Conservation (phyloP, 768 basidiomycete genomes). For the Russula virescens region DNA sequence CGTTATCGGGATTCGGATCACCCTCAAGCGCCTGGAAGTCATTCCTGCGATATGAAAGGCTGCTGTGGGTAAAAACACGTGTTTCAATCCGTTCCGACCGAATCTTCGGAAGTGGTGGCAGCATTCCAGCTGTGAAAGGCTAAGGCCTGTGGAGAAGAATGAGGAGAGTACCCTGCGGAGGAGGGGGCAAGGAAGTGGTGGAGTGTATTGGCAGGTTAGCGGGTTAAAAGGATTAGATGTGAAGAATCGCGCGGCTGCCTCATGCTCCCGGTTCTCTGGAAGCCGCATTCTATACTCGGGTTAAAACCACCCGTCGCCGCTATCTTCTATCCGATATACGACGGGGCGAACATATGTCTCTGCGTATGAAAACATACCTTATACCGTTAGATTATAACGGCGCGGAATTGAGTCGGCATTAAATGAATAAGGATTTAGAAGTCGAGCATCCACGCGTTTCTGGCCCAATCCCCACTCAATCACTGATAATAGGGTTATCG, state of each 20-base stretch:
- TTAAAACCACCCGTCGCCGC: neutral
- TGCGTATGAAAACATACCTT: neutral
- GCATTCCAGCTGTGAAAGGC: neutral
- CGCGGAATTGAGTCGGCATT: neutral
- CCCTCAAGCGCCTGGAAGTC: neutral
- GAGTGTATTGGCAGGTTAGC: neutral
- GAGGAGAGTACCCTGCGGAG: neutral
- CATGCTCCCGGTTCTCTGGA: constrained; percentile 1
- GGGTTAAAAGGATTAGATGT: neutral
- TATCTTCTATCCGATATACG: neutral
- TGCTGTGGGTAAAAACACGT: constrained; percentile 8
- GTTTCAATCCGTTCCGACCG: neutral
- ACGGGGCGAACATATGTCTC: neutral
- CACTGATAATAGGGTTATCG: neutral
- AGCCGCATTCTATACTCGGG: neutral
- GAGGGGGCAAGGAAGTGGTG: neutral
- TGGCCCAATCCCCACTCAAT: neutral
- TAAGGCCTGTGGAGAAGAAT: neutral
- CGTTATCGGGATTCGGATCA: constrained; percentile 6
- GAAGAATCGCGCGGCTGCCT: neutral
- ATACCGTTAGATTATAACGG: neutral
- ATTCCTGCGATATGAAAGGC: neutral
- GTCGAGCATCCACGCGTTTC: neutral
- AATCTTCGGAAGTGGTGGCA: constrained; percentile 2
- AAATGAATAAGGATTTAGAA: neutral